These are phyloP conservation scores for Arabidopsis arenosa DNA, from an alignment of 345 rosid genomes.

Conservation along the genomic window DNA sequence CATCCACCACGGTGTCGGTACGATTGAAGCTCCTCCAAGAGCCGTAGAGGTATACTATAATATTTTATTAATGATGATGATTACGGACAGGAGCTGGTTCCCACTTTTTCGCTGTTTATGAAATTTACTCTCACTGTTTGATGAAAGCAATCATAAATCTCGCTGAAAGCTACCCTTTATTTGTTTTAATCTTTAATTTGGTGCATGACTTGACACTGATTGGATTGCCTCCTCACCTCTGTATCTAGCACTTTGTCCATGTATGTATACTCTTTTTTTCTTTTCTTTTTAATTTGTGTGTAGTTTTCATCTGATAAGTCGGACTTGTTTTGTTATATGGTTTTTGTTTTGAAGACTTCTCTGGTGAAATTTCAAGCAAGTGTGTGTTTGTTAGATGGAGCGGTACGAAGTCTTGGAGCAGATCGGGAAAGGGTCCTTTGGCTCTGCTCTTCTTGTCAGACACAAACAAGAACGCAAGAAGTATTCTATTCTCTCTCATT, in stretches of 20 bases:
- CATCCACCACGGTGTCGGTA: constrained; percentile 42
- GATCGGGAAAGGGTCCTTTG: constrained; percentile 96
- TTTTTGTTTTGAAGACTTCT: constrained; percentile 9
- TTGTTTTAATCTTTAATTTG: constrained; percentile 13
- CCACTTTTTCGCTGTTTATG: constrained; percentile 21
- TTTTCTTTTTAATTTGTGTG: neutral
- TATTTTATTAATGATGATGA: neutral
- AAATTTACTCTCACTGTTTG: constrained; percentile 32
- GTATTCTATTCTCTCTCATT: constrained; percentile 27
- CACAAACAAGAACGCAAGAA: constrained; percentile 94
- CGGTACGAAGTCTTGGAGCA: constrained; percentile 90
- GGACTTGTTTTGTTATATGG: neutral
- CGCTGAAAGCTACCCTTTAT: constrained; percentile 40
- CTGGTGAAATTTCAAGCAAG: constrained; percentile 11
- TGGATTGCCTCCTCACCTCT: constrained; percentile 8
- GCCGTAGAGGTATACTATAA: neutral
- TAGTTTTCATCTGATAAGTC: neutral
- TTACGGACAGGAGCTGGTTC: constrained; percentile 5
- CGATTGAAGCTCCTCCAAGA: constrained; percentile 3
- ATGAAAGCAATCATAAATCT: constrained; percentile 44
- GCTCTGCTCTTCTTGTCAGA: constrained; percentile 96
- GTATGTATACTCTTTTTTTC: neutral
- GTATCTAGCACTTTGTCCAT: neutral
- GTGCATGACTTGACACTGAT: constrained; percentile 41
- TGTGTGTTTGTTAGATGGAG: constrained; percentile 56